phyloP scores from a whole-genome alignment of 352 stramenopile genomes.

The Phytopythium oedochilum region DNA sequence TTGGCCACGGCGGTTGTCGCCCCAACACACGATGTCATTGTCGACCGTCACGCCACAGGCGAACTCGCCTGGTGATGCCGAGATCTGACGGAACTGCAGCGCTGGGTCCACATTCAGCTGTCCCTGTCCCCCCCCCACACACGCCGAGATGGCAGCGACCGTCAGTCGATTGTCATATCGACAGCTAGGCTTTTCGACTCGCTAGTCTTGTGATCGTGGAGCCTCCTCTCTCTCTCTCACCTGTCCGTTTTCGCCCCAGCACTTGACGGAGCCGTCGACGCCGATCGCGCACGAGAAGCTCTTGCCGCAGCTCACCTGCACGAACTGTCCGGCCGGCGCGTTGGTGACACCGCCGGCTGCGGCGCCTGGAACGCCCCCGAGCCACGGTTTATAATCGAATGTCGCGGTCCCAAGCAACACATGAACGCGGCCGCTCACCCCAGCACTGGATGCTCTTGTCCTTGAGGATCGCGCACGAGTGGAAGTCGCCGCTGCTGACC shows the following conservation, averaged over 20 bases:
- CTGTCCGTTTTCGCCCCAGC: constrained; percentile 66
- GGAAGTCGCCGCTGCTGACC: constrained; percentile 78
- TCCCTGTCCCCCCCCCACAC: constrained; percentile 23
- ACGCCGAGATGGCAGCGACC: constrained; percentile 13
- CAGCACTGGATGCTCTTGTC: constrained; percentile 75
- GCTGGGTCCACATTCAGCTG: constrained; percentile 36
- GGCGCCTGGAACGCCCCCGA: constrained; percentile 19
- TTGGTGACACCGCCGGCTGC: constrained; percentile 25
- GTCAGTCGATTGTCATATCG: constrained; percentile 3
- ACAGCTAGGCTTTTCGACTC: neutral
- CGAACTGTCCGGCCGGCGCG: constrained; percentile 45
- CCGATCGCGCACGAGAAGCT: constrained; percentile 56
- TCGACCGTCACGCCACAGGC: constrained; percentile 54
- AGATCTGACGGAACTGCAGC: constrained; percentile 57
- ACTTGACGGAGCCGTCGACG: constrained; percentile 39
- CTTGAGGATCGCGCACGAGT: constrained; percentile 78
- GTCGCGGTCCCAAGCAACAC: neutral
- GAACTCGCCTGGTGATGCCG: constrained; percentile 55
- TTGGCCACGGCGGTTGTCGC: constrained; percentile 68
- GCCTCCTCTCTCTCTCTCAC: constrained; percentile 8
- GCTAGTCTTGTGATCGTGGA: too few relatives aligned
- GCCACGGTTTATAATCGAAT: neutral
- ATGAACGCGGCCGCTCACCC: too few relatives aligned
- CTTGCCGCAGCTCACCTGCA: constrained; percentile 78
- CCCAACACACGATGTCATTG: constrained; percentile 62